phyloP scores from a whole-genome alignment of 1,139 yeast species.

The Suhomyces anneliseae region DNA sequence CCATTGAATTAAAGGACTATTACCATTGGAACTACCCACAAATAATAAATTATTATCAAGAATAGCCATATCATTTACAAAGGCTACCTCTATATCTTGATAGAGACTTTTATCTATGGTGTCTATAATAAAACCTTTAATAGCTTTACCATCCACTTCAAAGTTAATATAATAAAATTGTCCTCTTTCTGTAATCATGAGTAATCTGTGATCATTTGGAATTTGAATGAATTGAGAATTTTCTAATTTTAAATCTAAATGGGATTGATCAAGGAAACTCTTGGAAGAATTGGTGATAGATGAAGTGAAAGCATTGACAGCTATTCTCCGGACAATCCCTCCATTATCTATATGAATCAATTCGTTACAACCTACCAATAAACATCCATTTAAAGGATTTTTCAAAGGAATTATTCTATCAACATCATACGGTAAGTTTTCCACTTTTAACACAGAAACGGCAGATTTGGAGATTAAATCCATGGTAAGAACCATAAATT shows the following conservation, averaged over 20 bases:
- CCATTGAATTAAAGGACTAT: slow-evolving; percentile 36
- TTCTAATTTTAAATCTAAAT: slow-evolving; percentile 58
- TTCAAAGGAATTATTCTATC: slow-evolving; percentile 64
- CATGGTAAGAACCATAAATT: slow-evolving; percentile 62
- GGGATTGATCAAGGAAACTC: slow-evolving; percentile 51
- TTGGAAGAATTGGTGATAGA: slow-evolving; percentile 51
- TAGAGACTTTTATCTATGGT: slow-evolving; percentile 23
- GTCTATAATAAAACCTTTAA: slow-evolving; percentile 38
- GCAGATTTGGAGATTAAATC: slow-evolving; percentile 65
- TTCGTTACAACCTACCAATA: slow-evolving; percentile 76
- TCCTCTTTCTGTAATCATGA: slow-evolving; percentile 56
- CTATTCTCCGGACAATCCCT: slow-evolving; percentile 68
- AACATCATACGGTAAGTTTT: slow-evolving; percentile 73
- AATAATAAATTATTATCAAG: slow-evolving; percentile 40
- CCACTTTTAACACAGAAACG: slow-evolving; percentile 63
- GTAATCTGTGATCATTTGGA: slow-evolving; percentile 49
- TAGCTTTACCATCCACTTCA: slow-evolving; percentile 49
- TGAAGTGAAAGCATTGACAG: slow-evolving; percentile 59
- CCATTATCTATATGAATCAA: slow-evolving; percentile 79
- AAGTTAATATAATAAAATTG: slow-evolving; percentile 52
- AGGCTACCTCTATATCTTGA: slow-evolving; percentile 23
- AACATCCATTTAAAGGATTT: slow-evolving; percentile 67
- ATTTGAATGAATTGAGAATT: slow-evolving; percentile 51
- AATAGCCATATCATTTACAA: slow-evolving; percentile 35
- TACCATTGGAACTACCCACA: slow-evolving; percentile 36